Evolutionary conservation across 2,329 filamentous ascomycete genomes (phyloP).

Genomic region (Lojkania enalia): DNA sequence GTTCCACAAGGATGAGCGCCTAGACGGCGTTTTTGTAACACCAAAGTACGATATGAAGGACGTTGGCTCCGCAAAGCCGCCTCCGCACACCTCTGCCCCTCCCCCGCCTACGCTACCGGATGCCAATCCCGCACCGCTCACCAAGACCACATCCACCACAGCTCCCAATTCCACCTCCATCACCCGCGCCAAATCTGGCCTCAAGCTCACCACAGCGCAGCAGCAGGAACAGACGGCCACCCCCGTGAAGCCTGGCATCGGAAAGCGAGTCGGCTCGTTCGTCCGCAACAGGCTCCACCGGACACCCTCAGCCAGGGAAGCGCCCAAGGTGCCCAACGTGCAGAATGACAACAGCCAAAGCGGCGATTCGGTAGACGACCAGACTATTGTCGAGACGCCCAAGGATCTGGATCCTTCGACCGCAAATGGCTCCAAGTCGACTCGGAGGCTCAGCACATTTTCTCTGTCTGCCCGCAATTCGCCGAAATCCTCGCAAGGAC

Average conservation of each 20-base stretch:
- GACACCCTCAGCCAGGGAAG: constrained; percentile 24
- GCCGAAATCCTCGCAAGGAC: constrained; percentile 41
- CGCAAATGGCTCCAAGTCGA: constrained; percentile 28
- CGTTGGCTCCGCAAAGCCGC: constrained; percentile 4
- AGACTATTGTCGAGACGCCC: constrained; percentile 34
- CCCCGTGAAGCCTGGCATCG: constrained; percentile 33
- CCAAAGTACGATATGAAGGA: constrained; percentile 14
- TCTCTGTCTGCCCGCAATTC: constrained; percentile 43
- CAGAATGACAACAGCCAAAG: constrained; percentile 1
- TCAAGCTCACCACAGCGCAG: constrained; percentile 10
- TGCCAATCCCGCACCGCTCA: neutral
- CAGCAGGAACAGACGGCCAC: constrained; percentile 16
- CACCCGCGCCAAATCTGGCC: constrained; percentile 11
- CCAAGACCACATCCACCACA: constrained; percentile 3
- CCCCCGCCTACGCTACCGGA: neutral
- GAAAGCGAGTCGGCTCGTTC: constrained; percentile 38
- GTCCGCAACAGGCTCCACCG: constrained; percentile 38
- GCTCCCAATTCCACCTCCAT: constrained; percentile 11
- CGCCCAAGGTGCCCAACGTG: constrained; percentile 2
- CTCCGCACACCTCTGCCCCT: neutral
- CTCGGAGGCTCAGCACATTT: constrained; percentile 40
- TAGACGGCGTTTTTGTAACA: constrained; percentile 23
- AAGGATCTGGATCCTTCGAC: constrained; percentile 26
- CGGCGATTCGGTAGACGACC: constrained; percentile 28
- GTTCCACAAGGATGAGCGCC: constrained; percentile 33